phyloP scores from a whole-genome alignment of 805 yeast genomes.

The Cyberlindnera xylosilytica region DNA sequence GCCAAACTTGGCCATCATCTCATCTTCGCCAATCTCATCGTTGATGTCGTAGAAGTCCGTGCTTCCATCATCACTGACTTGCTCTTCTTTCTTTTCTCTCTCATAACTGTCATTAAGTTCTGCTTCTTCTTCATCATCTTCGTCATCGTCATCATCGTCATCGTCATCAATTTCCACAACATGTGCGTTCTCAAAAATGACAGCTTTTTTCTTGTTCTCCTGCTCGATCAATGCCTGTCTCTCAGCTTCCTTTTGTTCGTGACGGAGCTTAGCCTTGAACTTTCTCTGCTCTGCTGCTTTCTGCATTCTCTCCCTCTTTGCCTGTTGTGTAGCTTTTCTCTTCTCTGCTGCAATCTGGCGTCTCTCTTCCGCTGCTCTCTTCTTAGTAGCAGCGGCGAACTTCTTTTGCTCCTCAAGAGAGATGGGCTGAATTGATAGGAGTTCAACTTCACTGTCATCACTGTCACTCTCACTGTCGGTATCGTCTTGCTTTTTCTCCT shows the following conservation, averaged over 20 bases:
- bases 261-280: too few relatives aligned
- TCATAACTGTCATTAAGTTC: neutral
- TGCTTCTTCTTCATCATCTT: too few relatives aligned
- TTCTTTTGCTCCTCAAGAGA: neutral
- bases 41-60: too few relatives aligned
- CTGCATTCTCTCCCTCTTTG: neutral
- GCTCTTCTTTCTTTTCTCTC: neutral
- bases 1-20: slow-evolving; percentile 6
- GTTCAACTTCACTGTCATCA: slow-evolving; percentile 6
- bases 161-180: neutral
- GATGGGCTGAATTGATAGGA: slow-evolving; percentile 2
- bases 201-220: too few relatives aligned
- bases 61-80: neutral
- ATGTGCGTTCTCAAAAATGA: too few relatives aligned
- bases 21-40: slow-evolving; percentile 11
- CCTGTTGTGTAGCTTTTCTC: neutral
- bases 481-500: neutral
- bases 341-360: neutral
- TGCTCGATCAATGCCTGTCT: too few relatives aligned
- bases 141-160: too few relatives aligned
- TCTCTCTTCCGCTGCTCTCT: neutral
- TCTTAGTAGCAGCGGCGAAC: too few relatives aligned
- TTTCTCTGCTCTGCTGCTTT: neutral
- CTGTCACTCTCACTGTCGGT: neutral
- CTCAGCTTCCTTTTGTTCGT: too few relatives aligned